Evolutionary conservation across 2,329 filamentous ascomycete species (phyloP).

Genomic region (Graphium sp.): DNA sequence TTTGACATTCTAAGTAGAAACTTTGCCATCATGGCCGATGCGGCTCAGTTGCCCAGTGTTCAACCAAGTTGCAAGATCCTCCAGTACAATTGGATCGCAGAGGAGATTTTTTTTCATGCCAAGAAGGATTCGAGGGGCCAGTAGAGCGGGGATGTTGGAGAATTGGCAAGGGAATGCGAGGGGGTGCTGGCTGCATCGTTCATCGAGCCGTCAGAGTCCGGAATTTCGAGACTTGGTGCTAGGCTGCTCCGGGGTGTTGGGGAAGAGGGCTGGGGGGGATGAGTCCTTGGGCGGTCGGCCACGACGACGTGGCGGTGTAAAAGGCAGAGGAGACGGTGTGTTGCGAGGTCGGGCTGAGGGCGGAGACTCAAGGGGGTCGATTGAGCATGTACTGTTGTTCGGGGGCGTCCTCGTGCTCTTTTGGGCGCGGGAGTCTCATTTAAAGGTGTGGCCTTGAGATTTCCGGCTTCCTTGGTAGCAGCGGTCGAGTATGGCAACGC

Average conservation of each 20-base stretch:
- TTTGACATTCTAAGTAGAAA: slow-evolving; percentile 52
- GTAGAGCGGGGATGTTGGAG: slow-evolving; percentile 26
- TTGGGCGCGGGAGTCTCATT: slow-evolving; percentile 13
- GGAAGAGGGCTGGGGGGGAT: too few species aligned
- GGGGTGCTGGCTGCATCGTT: slow-evolving; percentile 15
- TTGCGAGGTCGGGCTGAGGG: slow-evolving; percentile 15
- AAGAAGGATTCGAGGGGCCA: slow-evolving; percentile 41
- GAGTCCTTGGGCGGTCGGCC: slow-evolving; percentile 22
- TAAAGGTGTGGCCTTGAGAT: slow-evolving; percentile 2
- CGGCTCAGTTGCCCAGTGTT: slow-evolving; percentile 52
- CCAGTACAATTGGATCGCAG: slow-evolving; percentile 78
- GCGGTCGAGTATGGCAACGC: slow-evolving; percentile 8
- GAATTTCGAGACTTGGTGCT: too few species aligned
- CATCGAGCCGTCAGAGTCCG: slow-evolving; percentile 4
- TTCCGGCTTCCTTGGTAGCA: slow-evolving; percentile 3
- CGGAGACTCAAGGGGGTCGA: slow-evolving; percentile 13
- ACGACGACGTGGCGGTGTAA: slow-evolving; percentile 7
- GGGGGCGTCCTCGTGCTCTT: slow-evolving; percentile 19
- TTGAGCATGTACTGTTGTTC: slow-evolving; percentile 13
- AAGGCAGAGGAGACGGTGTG: background rate
- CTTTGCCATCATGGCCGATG: slow-evolving; percentile 48
- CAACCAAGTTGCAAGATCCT: slow-evolving; percentile 72
- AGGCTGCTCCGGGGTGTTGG: too few species aligned
- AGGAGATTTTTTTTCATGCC: slow-evolving; percentile 85
- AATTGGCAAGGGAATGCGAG: slow-evolving; percentile 18